Evolutionary conservation across 2,329 filamentous ascomycete species (phyloP), one percentile per base, ranked within the genome.

Genomic region (Alternaria incomplexa): DNA sequence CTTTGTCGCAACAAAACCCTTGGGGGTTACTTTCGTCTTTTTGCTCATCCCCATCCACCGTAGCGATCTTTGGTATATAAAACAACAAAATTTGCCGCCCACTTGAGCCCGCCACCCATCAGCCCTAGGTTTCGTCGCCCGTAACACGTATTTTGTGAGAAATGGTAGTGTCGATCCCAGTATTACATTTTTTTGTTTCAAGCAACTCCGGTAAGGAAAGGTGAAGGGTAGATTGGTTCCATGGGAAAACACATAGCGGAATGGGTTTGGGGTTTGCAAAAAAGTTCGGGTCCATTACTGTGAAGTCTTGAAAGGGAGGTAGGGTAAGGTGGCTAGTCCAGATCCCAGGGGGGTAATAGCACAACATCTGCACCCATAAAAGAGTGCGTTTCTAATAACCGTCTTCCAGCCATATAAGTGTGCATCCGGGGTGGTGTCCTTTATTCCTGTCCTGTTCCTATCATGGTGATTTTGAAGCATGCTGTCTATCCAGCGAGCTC

Each of bases 51-150:
- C 30, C 32, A n/a, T 36, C 32, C 32, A 36, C 32, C 32, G 32
- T 36, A 36, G 32, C 32, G 32, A n/a, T 56, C 53, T 56, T 56
- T 56, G 53, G 53, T 56, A 56, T 56, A 46, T 36, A 36, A 46
- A 56, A 56, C 40, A 46, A 45, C 53, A 56, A 45, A 46, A n/a
- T 36, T 20, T 23, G 22, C 52, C 52, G 36, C 52, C 52, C 20
- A 17, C 12, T 9, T 2, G 28, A n/a, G 43, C 17, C 47, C 3
- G 40, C 40, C 40, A 36, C 3, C 32, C 20, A 20, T 54, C 20
- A 23, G 15, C 32, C 30, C 7, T 54, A 30, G 30, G 13, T 36
- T 5, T 36, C 30, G 13, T 36, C 30, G 13, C 30, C 32, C 32
- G 32, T 36, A 9, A 36, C 44, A 47, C n/a, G 52, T 28, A 26